Evolutionary conservation across 2,329 filamentous ascomycete species (phyloP).

Genomic region (Chalaropsis ovoidea): DNA sequence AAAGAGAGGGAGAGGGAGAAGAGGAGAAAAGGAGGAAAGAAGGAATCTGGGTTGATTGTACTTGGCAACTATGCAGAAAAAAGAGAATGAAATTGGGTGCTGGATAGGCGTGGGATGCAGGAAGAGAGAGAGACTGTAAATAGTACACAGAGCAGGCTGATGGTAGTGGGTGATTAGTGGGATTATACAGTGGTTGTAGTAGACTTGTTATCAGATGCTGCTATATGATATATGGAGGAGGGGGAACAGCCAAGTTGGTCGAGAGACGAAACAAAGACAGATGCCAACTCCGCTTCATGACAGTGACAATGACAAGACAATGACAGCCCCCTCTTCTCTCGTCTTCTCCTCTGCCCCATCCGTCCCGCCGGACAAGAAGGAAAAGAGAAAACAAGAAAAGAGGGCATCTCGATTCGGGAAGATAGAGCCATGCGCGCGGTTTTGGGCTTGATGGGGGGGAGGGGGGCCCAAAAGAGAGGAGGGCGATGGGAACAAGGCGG

Average conservation of each 20-base stretch:
- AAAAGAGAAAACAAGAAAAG: constrained; percentile 9
- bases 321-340: background rate
- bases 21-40: background rate
- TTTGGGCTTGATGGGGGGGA: background rate
- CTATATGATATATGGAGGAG: background rate
- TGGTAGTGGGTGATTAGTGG: too few relatives aligned
- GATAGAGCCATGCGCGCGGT: constrained; percentile 8
- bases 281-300: constrained; percentile 1
- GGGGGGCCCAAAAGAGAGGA: background rate
- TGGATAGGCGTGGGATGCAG: background rate
- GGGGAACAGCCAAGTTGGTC: background rate
- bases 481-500: background rate
- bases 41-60: background rate
- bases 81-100: too few relatives aligned
- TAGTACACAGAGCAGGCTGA: too few relatives aligned
- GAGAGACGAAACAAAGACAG: background rate
- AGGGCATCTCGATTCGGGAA: background rate
- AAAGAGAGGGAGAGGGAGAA: background rate
- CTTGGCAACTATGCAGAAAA: too few relatives aligned
- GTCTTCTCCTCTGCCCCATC: background rate
- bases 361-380: background rate
- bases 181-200: too few relatives aligned
- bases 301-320: constrained; percentile 4
- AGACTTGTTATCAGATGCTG: too few relatives aligned
- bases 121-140: too few relatives aligned